Evolutionary conservation across 768 basidiomycete species (phyloP).

Genomic region (Trametes cinnabarina): DNA sequence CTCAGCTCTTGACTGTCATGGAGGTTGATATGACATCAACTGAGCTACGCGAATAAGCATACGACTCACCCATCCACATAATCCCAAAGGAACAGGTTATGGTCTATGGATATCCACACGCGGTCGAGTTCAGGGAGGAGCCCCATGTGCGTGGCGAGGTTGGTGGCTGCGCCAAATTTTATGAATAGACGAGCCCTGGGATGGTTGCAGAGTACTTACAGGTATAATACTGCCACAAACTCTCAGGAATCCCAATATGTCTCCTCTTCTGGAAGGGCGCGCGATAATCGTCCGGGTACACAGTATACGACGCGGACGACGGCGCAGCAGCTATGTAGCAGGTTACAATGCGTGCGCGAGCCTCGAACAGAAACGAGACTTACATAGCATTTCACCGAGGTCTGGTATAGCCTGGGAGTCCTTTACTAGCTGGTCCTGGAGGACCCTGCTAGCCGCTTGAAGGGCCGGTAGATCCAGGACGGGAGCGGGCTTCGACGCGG

Average conservation of each 20-base stretch:
- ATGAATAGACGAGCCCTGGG: conserved; percentile 14
- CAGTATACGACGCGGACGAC: conserved; percentile 74
- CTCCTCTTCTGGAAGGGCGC: conserved; percentile 79
- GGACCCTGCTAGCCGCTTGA: conserved; percentile 61
- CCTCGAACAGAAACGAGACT: background rate
- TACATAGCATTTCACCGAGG: conserved; percentile 53
- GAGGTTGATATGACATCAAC: conserved; percentile 28
- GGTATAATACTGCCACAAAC: conserved; percentile 74
- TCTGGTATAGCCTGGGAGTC: conserved; percentile 77
- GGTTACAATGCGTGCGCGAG: background rate
- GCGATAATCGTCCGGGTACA: conserved; percentile 74
- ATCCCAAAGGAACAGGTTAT: conserved; percentile 95
- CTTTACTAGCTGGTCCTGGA: conserved; percentile 68
- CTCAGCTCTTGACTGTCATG: conserved; percentile 71
- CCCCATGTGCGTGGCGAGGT: conserved; percentile 81
- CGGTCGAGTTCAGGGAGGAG: conserved; percentile 90
- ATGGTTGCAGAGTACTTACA: conserved; percentile 37
- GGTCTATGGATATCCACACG: conserved; percentile 93
- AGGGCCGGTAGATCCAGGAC: conserved; percentile 60
- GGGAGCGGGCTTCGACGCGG: conserved; percentile 25
- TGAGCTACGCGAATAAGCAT: no score
- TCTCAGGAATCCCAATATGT: conserved; percentile 75
- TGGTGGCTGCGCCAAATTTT: conserved; percentile 46
- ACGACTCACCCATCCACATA: conserved; percentile 85
- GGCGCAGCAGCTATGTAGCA: conserved; percentile 52